A percentile compares a stretch with the other conserved stretches of the same genome.
Conservation (phyloP, 768 basidiomycete species). For the Suillus americanus region DNA sequence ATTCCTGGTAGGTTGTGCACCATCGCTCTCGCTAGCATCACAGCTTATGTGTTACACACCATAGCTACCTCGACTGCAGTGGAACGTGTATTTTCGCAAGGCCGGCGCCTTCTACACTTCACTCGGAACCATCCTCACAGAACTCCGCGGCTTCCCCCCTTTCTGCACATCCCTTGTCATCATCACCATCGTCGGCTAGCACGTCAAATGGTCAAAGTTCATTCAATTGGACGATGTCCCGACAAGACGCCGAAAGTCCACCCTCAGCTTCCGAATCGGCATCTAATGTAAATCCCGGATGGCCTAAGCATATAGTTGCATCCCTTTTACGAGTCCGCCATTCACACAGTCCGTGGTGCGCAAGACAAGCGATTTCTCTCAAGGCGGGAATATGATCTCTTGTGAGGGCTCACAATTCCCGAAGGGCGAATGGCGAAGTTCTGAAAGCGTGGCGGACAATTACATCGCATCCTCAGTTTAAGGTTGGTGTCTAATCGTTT, state of each 20-base stretch:
- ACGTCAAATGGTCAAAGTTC: slow-evolving; percentile 25
- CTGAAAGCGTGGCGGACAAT: slow-evolving; percentile 79
- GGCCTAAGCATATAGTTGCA: slow-evolving; percentile 51
- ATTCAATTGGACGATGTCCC: slow-evolving; percentile 28
- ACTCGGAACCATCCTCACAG: slow-evolving; percentile 15
- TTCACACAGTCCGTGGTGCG: slow-evolving; percentile 30
- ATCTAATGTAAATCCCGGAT: slow-evolving; percentile 9
- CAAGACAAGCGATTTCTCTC: slow-evolving; percentile 43
- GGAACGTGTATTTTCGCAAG: no score
- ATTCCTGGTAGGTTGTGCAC: no score
- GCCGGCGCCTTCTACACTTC: no score
- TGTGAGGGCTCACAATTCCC: slow-evolving; percentile 73
- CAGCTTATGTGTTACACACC: no score
- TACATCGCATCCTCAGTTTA: slow-evolving; percentile 71
- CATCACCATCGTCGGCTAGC: slow-evolving; percentile 24
- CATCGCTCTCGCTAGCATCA: no score
- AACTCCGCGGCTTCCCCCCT: slow-evolving; percentile 11
- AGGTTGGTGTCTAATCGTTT: slow-evolving; percentile 46
- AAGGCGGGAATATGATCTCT: slow-evolving; percentile 51
- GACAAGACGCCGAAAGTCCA: slow-evolving; percentile 26
- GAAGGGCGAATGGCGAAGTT: slow-evolving; percentile 69
- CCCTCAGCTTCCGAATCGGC: slow-evolving; percentile 42
- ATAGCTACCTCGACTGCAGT: no score
- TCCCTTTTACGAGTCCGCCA: slow-evolving; percentile 43
- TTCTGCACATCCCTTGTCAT: slow-evolving; percentile 20